Base-by-base conservation (phyloP, 2,329 filamentous ascomycete species). In the Seiridium cupressi region DNA sequence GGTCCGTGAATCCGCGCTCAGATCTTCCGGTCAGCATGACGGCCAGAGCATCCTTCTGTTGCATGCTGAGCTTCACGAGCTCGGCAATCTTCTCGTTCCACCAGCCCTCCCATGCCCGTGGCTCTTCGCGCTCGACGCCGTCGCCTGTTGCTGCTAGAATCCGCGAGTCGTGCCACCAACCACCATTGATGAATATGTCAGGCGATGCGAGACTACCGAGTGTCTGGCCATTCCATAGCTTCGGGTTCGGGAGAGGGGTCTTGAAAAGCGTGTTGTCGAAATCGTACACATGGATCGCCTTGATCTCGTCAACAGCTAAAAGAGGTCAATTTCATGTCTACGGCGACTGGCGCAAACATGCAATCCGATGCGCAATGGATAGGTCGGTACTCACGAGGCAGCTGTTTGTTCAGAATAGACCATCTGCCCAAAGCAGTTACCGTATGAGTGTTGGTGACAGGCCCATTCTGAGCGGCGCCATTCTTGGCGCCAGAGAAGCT, bases 181-280 rank as follows among this genome's bases (percentile, higher is more conserved):
- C 93, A 65, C 93, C 94, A 66, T 89, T 90, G 63, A 87, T 79
- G 67, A 98, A 91, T 57, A 85, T 82, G 65, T 96, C 90, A 65
- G 90, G 88, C 51, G 83, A 88, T 62, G 90, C 87, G 9, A 99
- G 81, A 62, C 88, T 83, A 53, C 92, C 92, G 55, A 96, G 86
- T 0, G 92, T 94, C 38, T 83, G 80, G 1, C 85, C 85, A 65
- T 89, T 90, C 95, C 95, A 99, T 70, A 99, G 75, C 66, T 92
- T 89, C 3, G 88, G 86, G 70, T 97, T 98, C 1, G 95, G 95
- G 1, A 97, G 79, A 5, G 95, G 95, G 11, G 91, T 96, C 68
- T 89, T 88, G 79, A 99, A 99, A 54, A 99, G 79, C 44, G 94
- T 98, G 72, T 99, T 98, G 76, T 99, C 95, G 74, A 98, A 99